phyloP scores from a whole-genome alignment of 352 stramenopile species.

The Albugo laibachii region DNA sequence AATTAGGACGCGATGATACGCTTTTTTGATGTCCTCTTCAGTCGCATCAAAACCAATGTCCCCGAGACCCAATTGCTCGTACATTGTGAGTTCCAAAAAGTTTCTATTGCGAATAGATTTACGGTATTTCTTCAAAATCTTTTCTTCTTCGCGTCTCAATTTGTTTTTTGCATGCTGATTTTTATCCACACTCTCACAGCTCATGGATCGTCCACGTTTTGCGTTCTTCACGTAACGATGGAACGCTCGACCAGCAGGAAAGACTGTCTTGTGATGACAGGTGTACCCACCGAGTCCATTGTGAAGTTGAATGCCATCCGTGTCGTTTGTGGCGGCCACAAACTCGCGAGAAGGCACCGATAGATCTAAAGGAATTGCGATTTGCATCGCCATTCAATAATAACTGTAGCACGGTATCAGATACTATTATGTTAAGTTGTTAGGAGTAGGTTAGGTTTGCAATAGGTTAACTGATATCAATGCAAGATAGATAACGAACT shows the following conservation, averaged over 20 bases:
- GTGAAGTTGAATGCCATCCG: conserved; percentile 27
- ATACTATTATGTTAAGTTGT: too few species aligned
- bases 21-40: conserved; percentile 73
- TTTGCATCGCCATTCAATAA: too few species aligned
- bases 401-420: too few species aligned
- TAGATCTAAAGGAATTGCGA: too few species aligned
- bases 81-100: conserved; percentile 72
- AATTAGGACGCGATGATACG: conserved; percentile 74
- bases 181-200: conserved; percentile 55
- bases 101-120: conserved; percentile 65
- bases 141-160: conserved; percentile 44
- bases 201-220: conserved; percentile 46
- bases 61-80: conserved; percentile 59
- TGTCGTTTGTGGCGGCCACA: conserved; percentile 21
- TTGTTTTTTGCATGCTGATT: conserved; percentile 29
- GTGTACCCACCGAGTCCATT: conserved; percentile 54
- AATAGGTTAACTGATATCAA: too few species aligned
- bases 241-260: conserved; percentile 46
- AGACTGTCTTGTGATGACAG: conserved; percentile 37
- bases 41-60: conserved; percentile 66
- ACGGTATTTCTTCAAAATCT: conserved; percentile 54
- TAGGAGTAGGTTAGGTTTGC: too few species aligned
- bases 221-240: conserved; percentile 59
- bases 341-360: too few species aligned
- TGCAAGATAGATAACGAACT: too few species aligned